A percentile compares a stretch with the other conserved stretches of the same genome.
These are phyloP conservation scores for Schizophyllum commune DNA, from an alignment of 1,284 basidiomycete genomes.

Conservation along the genomic window DNA sequence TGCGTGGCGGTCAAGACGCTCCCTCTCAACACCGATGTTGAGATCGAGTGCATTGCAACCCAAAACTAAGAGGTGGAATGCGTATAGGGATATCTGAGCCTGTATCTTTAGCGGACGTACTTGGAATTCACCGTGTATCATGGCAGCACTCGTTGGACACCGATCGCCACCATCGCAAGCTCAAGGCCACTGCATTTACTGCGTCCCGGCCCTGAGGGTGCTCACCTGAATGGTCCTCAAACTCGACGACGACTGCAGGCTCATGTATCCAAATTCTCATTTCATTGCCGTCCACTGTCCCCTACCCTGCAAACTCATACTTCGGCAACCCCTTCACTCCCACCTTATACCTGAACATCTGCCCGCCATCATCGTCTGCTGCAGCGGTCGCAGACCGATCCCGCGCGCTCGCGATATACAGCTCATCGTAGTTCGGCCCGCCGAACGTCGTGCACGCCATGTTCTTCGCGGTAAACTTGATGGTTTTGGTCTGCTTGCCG, in stretches of 20 bases:
- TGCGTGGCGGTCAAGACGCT: not conserved
- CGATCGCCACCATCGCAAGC: not conserved
- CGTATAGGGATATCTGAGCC: not conserved
- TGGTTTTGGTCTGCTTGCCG: not conserved
- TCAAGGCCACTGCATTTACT: no score
- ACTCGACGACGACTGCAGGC: no score
- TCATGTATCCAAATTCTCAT: not conserved
- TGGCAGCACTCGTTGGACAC: not conserved
- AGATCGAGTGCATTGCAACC: not conserved
- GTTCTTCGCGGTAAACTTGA: conserved; percentile 1
- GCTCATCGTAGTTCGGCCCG: not conserved
- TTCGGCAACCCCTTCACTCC: not conserved
- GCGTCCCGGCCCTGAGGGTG: no score
- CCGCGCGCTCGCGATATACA: not conserved
- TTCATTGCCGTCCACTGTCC: not conserved
- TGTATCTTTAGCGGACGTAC: no score
- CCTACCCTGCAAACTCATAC: not conserved
- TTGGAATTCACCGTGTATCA: not conserved
- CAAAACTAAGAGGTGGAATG: not conserved
- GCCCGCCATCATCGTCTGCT: not conserved
- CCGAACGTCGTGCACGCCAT: not conserved
- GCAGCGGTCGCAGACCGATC: not conserved
- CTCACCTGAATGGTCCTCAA: not conserved
- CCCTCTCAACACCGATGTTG: not conserved
- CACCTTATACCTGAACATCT: not conserved